A percentile compares a stretch with the other conserved stretches of the same genome.
phyloP scores from a whole-genome alignment of 345 rosid genomes.

The Lagerstroemia speciosa region DNA sequence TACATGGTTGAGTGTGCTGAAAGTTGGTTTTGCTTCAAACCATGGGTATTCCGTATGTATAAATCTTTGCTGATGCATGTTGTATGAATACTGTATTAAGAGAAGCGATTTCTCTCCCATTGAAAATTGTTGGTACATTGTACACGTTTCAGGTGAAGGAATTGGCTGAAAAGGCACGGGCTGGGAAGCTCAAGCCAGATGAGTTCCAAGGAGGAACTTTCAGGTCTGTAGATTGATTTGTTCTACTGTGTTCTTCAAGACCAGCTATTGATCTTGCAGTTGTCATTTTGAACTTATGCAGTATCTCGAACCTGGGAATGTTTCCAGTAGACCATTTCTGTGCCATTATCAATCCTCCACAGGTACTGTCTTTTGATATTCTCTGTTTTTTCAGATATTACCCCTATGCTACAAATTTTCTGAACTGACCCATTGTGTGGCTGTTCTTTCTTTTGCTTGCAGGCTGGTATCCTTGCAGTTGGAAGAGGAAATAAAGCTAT shows the following conservation, averaged over 20 bases:
- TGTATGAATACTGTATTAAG: background rate
- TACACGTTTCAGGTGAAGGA: conserved; percentile 60
- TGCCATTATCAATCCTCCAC: conserved; percentile 96
- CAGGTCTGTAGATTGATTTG: conserved; percentile 35
- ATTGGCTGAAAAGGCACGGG: conserved; percentile 86
- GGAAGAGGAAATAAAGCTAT: conserved; percentile 92
- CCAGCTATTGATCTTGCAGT: background rate
- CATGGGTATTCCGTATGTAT: background rate
- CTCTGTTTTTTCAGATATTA: background rate
- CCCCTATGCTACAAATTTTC: background rate
- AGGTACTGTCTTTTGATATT: conserved; percentile 38
- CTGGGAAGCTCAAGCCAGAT: conserved; percentile 81
- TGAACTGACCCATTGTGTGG: background rate
- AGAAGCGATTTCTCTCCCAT: too few relatives aligned
- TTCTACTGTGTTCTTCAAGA: background rate
- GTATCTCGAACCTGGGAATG: conserved; percentile 99
- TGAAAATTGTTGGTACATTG: background rate
- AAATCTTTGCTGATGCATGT: background rate
- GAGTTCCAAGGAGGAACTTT: conserved; percentile 99
- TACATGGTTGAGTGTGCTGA: background rate
- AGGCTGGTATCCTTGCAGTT: conserved; percentile 93
- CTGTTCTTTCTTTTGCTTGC: conserved; percentile 11
- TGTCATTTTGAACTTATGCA: conserved; percentile 28
- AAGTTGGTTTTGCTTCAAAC: background rate
- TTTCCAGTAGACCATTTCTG: conserved; percentile 89